Conservation (phyloP, 2,329 filamentous ascomycete genomes). For the Neurospora sp. region DNA sequence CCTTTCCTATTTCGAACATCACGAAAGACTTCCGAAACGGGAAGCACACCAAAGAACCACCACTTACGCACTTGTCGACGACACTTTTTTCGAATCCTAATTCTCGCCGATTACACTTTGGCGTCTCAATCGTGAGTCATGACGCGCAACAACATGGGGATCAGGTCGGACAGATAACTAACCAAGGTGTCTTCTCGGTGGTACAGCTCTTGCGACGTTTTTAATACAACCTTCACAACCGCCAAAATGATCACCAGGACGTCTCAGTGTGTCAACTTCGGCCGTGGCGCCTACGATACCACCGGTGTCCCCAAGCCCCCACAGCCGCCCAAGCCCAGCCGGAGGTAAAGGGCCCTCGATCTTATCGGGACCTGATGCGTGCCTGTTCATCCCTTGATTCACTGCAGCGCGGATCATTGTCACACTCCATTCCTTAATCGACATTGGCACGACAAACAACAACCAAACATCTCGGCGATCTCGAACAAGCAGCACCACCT, state of each 20-base stretch:
- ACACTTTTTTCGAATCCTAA: neutral
- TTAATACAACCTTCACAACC: neutral
- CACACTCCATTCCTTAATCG: constrained; percentile 1
- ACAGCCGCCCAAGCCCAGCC: constrained; percentile 25
- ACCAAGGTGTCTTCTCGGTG: neutral
- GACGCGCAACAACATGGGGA: neutral
- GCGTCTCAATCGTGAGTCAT: neutral
- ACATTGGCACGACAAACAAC: neutral
- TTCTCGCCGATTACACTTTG: neutral
- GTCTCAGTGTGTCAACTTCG: constrained; percentile 24
- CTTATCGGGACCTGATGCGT: neutral
- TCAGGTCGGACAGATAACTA: neutral
- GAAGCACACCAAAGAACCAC: neutral
- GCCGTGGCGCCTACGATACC: constrained; percentile 28
- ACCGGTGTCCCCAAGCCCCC: constrained; percentile 28
- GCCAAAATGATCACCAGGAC: constrained; percentile 24
- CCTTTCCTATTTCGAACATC: neutral
- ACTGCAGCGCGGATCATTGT: constrained; percentile 7
- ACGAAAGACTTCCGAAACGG: neutral
- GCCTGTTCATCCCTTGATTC: constrained; percentile 12
- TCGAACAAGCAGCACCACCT: neutral
- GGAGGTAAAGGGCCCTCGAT: constrained; percentile 10
- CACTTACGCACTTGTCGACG: neutral
- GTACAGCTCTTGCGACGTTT: neutral
- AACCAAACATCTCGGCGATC: neutral